phyloP scores from a whole-genome alignment of 371 early-diverging fungal species.

The Mucor sp. region DNA sequence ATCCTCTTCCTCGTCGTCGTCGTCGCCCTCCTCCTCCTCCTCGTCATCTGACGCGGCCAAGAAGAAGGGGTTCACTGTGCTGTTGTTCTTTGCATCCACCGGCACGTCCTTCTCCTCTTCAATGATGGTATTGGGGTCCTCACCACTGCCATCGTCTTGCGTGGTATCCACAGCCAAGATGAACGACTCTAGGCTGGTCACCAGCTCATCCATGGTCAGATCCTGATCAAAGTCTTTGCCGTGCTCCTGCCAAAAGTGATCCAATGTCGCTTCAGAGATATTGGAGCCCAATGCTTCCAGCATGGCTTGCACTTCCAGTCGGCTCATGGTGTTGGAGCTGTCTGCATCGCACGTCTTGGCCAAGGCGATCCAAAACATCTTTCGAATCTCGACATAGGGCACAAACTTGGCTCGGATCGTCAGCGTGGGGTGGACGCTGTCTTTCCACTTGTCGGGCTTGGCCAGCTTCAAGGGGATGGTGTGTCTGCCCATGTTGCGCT shows the following conservation, averaged over 20 bases:
- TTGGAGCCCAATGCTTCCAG: conserved; percentile 77
- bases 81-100: conserved; percentile 18
- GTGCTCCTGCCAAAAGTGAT: conserved; percentile 61
- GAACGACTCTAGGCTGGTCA: conserved; percentile 62
- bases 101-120: conserved; percentile 21
- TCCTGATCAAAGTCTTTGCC: conserved; percentile 64
- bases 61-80: conserved; percentile 10
- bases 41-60: conserved; percentile 16
- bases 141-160: not conserved
- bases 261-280: conserved; percentile 68
- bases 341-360: conserved; percentile 69
- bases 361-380: conserved; percentile 75
- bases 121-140: conserved; percentile 16
- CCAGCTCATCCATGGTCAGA: conserved; percentile 68
- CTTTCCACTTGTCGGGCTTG: conserved; percentile 40
- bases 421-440: conserved; percentile 43
- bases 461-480: conserved; percentile 43
- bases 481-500: conserved; percentile 48
- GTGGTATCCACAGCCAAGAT: conserved; percentile 28
- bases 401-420: conserved; percentile 65
- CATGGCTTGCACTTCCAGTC: conserved; percentile 73
- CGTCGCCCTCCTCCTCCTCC: conserved; percentile 6
- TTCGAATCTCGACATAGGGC: conserved; percentile 64
- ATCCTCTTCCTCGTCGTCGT: conserved; percentile 29
- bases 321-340: conserved; percentile 51